A percentile compares a stretch with the other conserved stretches of the same genome.
Conservation (phyloP, 306 rosid genomes). For the Trichosanthes cucumerina region DNA sequence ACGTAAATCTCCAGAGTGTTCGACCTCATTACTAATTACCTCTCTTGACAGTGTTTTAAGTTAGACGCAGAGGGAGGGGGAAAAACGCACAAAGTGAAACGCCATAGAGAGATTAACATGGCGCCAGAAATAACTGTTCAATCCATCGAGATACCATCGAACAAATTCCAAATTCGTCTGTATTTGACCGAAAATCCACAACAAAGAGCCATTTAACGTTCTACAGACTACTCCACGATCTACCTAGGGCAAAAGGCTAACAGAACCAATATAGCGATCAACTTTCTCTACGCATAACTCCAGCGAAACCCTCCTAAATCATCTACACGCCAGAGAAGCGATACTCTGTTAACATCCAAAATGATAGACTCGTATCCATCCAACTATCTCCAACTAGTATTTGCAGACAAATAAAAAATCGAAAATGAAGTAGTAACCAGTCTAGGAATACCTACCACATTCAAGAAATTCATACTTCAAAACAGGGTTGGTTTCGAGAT, state of each 20-base stretch:
- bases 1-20: background rate
- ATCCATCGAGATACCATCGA: background rate
- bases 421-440: background rate
- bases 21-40: background rate
- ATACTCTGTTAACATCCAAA: background rate
- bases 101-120: background rate
- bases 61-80: background rate
- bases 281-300: background rate
- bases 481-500: slow-evolving; percentile 9
- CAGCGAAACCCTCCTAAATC: background rate
- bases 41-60: background rate
- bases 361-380: background rate
- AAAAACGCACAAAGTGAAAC: background rate
- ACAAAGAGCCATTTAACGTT: too few relatives aligned
- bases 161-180: background rate
- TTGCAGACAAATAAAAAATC: background rate
- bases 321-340: background rate
- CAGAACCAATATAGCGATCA: background rate
- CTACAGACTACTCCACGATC: background rate
- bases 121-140: background rate
- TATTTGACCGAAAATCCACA: background rate
- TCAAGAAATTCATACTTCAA: slow-evolving; percentile 21
- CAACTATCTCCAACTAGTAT: background rate
- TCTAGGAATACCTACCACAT: slow-evolving; percentile 29
- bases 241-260: background rate